Base-by-base conservation (phyloP, 73 alveolate genomes). In the Symbiodinium pilosum region DNA sequence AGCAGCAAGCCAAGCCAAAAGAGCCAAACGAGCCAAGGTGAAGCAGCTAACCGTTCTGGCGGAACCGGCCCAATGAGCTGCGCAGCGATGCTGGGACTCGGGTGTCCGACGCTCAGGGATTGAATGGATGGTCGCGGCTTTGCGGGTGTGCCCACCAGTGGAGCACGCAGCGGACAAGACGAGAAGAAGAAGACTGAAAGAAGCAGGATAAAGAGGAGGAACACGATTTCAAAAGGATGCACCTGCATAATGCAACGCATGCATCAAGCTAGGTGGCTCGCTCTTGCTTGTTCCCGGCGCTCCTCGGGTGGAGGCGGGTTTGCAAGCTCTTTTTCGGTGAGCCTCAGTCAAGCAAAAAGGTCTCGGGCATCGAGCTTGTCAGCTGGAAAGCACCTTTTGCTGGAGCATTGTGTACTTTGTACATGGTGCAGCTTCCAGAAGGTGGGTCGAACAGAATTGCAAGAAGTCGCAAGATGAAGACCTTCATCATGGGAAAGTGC, bases 341-440 rank as follows among this genome's bases (percentile, higher is more conserved):
- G 26, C 26, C 11, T 41, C 44, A 42, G 28, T 0, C 28, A 3
- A 26, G 20, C 91, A 40, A 20, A 11, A 71, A 89, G 95, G 97
- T 91, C 52, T 91, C 97, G 6, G 97, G 97, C 38, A 42, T 91
- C 39, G 77, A 68, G 77, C 77, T 91, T 16, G 51, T 42, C 18
- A 84, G 97, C 75, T 91, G 97, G 97, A 91, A 91, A n/a, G 97
- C 97, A 20, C 97, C 97, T 3, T 2, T 91, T 40, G 87, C 88
- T 12, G 97, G 97, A 30, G 97, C 97, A 12, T 77, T 52, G 56
- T 91, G 77, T 28, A 88, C 89, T 18, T 16, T 71, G 39, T 91
- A 91, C 77, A 32, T 68, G 36, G 97, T 43, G 42, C 97, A 91
- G 68, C 88, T 91, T 36, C 51, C 68, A 5, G 83, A 39, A 88